phyloP scores from a whole-genome alignment of 2,329 filamentous ascomycete genomes.

The Curvularia lunata region DNA sequence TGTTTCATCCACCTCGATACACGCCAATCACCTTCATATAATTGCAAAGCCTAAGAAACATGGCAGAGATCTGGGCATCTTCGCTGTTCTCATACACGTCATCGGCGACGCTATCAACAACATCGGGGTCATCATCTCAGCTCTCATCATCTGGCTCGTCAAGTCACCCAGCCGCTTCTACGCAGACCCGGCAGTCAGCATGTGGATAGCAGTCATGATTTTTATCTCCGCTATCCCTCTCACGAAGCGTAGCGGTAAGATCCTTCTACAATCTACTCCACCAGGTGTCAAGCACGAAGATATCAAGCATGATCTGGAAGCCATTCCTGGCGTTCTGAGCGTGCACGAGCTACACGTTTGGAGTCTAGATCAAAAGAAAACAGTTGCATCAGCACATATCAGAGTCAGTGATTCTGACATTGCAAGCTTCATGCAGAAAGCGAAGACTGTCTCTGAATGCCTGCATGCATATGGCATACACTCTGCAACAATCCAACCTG shows the following conservation, averaged over 20 bases:
- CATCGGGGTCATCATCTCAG: constrained; percentile 73
- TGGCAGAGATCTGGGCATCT: constrained; percentile 68
- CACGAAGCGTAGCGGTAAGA: constrained; percentile 65
- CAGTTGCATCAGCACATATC: constrained; percentile 73
- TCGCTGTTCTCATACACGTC: constrained; percentile 74
- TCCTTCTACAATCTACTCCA: constrained; percentile 72
- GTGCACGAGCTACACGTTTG: constrained; percentile 78
- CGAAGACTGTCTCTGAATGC: constrained; percentile 69
- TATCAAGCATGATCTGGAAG: constrained; percentile 72
- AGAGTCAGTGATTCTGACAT: constrained; percentile 65
- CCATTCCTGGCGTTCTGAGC: constrained; percentile 68
- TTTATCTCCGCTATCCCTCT: constrained; percentile 68
- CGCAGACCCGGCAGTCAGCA: constrained; percentile 71
- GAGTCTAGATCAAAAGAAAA: constrained; percentile 73
- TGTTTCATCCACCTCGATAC: constrained; percentile 17
- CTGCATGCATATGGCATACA: constrained; percentile 77
- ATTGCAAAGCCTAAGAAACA: constrained; percentile 30
- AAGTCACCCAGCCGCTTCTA: constrained; percentile 67
- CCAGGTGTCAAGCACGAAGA: constrained; percentile 65
- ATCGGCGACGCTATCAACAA: constrained; percentile 78
- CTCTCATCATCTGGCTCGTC: constrained; percentile 71
- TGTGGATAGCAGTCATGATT: constrained; percentile 77
- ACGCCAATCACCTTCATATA: constrained; percentile 39
- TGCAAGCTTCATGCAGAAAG: constrained; percentile 64
- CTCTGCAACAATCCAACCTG: constrained; percentile 73